Conservation (phyloP, 345 rosid genomes). For the Anacardium occidentale region DNA sequence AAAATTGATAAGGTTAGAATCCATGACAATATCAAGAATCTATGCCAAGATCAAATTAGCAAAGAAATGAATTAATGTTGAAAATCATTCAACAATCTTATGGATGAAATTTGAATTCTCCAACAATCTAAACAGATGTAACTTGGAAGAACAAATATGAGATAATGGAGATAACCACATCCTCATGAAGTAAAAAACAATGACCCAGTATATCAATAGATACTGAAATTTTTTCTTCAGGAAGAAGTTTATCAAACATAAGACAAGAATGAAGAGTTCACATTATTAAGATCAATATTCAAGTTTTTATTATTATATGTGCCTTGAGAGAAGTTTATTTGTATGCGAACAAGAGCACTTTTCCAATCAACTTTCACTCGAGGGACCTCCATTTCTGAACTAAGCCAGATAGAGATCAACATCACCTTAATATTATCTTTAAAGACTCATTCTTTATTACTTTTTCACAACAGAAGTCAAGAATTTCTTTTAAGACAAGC, state of each 20-base stretch:
- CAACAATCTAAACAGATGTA: background rate
- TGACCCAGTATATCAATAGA: background rate
- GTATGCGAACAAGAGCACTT: background rate
- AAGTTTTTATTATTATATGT: background rate
- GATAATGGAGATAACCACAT: background rate
- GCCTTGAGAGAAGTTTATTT: background rate
- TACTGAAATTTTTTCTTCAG: background rate
- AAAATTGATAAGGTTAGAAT: background rate
- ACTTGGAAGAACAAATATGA: background rate
- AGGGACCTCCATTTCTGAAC: background rate
- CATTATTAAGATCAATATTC: constrained; percentile 1
- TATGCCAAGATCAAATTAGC: background rate
- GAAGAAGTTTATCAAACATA: background rate
- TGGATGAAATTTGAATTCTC: background rate
- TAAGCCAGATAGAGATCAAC: background rate
- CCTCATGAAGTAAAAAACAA: background rate
- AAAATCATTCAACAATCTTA: background rate
- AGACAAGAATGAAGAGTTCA: background rate
- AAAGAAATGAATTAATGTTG: background rate
- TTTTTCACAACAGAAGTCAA: constrained; percentile 10
- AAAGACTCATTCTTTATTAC: constrained; percentile 2
- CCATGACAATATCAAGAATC: background rate
- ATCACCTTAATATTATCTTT: background rate
- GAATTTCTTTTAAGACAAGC: constrained; percentile 13
- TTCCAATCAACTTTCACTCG: background rate